Percentiles rank a stretch among this genome's conserved stretches.
Conservation (phyloP, 495 filamentous ascomycete genomes). For the Tuber indicum region DNA sequence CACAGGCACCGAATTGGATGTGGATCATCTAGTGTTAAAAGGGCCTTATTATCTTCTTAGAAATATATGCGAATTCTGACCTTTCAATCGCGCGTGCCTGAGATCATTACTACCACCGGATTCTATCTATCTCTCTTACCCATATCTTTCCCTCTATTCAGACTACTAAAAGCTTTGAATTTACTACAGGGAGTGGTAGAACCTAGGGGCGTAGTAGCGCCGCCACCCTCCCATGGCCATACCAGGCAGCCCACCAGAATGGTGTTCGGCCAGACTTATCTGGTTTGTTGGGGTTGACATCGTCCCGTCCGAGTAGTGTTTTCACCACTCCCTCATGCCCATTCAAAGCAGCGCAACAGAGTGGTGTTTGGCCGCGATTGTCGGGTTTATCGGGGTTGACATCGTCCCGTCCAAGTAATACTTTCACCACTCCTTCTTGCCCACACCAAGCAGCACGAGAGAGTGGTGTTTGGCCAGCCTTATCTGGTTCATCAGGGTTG, state of each 20-base stretch:
- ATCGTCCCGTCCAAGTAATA: not conserved
- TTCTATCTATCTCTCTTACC: no score
- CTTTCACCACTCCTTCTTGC: not conserved
- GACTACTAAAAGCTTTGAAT: no score
- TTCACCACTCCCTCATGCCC: not conserved
- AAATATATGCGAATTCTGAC: no score
- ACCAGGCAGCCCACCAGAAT: not conserved
- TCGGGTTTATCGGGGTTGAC: not conserved
- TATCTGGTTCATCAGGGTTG: not conserved
- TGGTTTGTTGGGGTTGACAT: not conserved
- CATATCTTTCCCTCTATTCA: no score
- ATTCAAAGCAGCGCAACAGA: not conserved
- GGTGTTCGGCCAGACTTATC: not conserved
- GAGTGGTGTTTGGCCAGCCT: not conserved
- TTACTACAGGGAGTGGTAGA: no score
- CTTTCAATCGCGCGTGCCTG: no score
- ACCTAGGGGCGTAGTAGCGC: not conserved
- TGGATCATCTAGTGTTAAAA: no score
- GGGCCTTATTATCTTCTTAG: no score
- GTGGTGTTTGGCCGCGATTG: not conserved
- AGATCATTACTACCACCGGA: no score
- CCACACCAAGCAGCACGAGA: not conserved
- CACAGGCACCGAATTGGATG: no score
- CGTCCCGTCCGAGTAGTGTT: not conserved
- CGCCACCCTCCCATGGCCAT: not conserved